Evolutionary conservation across 2,329 filamentous ascomycete genomes (phyloP).

Genomic region (Gyromitra esculenta): DNA sequence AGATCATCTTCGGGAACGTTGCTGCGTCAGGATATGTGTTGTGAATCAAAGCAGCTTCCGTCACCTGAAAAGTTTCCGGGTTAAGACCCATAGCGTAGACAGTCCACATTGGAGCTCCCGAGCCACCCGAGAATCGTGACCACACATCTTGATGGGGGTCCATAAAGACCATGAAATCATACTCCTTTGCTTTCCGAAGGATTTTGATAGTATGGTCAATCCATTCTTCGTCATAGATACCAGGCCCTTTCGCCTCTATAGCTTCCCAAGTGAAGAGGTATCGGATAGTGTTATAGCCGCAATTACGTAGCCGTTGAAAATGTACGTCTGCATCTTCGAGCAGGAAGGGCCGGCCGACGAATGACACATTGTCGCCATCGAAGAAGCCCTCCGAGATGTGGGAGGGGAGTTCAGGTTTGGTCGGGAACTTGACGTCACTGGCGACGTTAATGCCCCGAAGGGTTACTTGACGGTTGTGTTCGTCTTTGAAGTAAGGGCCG

Average conservation of each 20-base stretch:
- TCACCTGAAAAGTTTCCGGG: conserved; percentile 82
- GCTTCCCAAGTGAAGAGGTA: conserved; percentile 99
- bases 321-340: conserved; percentile 84
- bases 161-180: conserved; percentile 97
- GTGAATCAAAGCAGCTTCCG: conserved; percentile 91
- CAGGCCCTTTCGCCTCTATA: conserved; percentile 91
- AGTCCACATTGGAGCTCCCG: conserved; percentile 97
- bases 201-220: conserved; percentile 89
- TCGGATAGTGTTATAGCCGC: conserved; percentile 94
- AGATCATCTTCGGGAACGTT: conserved; percentile 97
- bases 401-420: conserved; percentile 80
- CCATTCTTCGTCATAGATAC: conserved; percentile 92
- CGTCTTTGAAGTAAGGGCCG: conserved; percentile 83
- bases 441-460: conserved; percentile 94
- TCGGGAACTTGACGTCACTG: conserved; percentile 88
- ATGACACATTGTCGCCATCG: conserved; percentile 89
- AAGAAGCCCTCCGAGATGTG: conserved; percentile 83
- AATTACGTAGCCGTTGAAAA: conserved; percentile 84
- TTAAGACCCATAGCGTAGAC: conserved; percentile 93
- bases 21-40: conserved; percentile 89
- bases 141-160: conserved; percentile 99
- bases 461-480: conserved; percentile 81
- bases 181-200: conserved; percentile 82
- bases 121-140: conserved; percentile 93
- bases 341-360: conserved; percentile 84